Evolutionary conservation across 768 basidiomycete species (phyloP).

Genomic region (Amanita subjunquillea): DNA sequence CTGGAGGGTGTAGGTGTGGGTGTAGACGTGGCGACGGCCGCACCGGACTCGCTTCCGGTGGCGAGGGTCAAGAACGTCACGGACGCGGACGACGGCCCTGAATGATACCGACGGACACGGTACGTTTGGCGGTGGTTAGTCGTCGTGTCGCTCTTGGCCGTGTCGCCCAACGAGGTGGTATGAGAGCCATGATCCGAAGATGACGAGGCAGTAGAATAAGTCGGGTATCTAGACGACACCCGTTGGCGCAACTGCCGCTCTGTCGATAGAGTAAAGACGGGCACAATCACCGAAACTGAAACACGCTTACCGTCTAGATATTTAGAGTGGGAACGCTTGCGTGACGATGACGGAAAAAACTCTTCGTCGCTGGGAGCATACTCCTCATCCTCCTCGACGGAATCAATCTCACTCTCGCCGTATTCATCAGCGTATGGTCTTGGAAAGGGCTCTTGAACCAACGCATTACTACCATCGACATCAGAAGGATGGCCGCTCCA

Average conservation of each 20-base stretch:
- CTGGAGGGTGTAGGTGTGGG: conserved; percentile 9
- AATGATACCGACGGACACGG: conserved; percentile 5
- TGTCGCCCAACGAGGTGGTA: conserved; percentile 2
- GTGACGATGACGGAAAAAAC: conserved; percentile 8
- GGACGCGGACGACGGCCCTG: background rate
- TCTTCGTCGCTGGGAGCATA: conserved; percentile 17
- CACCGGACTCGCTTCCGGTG: conserved; percentile 1
- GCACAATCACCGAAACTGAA: conserved; percentile 7
- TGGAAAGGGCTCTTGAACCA: conserved; percentile 1
- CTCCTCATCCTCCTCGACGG: conserved; percentile 9
- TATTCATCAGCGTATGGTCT: conserved; percentile 2
- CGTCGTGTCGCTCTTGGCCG: background rate
- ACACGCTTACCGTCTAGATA: conserved; percentile 5
- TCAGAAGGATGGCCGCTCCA: conserved; percentile 2
- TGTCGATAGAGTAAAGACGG: conserved; percentile 6
- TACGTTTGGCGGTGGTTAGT: conserved; percentile 1
- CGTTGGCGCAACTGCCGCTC: conserved; percentile 7
- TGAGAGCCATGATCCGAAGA: conserved; percentile 6
- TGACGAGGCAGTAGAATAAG: conserved; percentile 6
- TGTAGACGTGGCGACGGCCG: conserved; percentile 7
- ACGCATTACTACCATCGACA: conserved; percentile 5
- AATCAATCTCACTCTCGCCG: conserved; percentile 6
- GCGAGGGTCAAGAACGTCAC: conserved; percentile 6
- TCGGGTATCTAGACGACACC: conserved; percentile 14
- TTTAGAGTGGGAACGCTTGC: background rate